A percentile compares a stretch with the other conserved stretches of the same genome.
Evolutionary conservation across 1,139 yeast genomes (phyloP).

Genomic region (Spencermartinsiella ligniputridi): DNA sequence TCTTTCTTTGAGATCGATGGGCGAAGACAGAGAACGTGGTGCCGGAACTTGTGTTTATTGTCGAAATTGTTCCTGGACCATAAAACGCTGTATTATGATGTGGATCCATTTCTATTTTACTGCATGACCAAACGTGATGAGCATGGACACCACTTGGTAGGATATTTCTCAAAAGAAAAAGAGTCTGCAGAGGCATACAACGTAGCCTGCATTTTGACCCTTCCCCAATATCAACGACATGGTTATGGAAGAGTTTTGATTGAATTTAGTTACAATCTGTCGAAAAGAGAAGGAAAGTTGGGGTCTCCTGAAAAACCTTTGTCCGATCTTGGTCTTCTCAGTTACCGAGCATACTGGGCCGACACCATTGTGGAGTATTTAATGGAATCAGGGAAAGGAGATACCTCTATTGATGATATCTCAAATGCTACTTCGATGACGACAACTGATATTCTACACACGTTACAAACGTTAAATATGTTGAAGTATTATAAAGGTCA

Average conservation of each 20-base stretch:
- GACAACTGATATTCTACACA: slow-evolving; percentile 90
- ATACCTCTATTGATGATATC: slow-evolving; percentile 88
- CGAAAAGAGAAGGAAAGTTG: slow-evolving; percentile 78
- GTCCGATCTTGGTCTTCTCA: slow-evolving; percentile 86
- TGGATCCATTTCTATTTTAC: slow-evolving; percentile 92
- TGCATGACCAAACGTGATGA: slow-evolving; percentile 90
- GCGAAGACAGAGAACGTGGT: slow-evolving; percentile 92
- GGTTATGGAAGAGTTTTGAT: slow-evolving; percentile 91
- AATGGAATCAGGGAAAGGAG: slow-evolving; percentile 58
- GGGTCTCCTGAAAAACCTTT: slow-evolving; percentile 98
- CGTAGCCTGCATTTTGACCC: slow-evolving; percentile 91
- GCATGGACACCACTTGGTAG: slow-evolving; percentile 90
- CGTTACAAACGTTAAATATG: slow-evolving; percentile 86
- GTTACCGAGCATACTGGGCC: slow-evolving; percentile 96
- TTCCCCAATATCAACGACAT: slow-evolving; percentile 93
- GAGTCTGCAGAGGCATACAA: slow-evolving; percentile 95
- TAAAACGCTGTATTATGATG: slow-evolving; percentile 93
- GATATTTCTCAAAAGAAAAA: slow-evolving; percentile 94
- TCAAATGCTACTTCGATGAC: slow-evolving; percentile 89
- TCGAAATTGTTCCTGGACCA: slow-evolving; percentile 90
- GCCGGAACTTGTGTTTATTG: slow-evolving; percentile 84
- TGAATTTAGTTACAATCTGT: slow-evolving; percentile 87
- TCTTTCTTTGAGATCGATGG: slow-evolving; percentile 97
- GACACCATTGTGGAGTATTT: slow-evolving; percentile 75
- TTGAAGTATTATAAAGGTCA: slow-evolving; percentile 92